Percentiles rank a stretch among this genome's conserved stretches.
These are phyloP conservation scores for Penicillium subrubescens DNA, from an alignment of 495 filamentous ascomycete species.

Conservation along the genomic window DNA sequence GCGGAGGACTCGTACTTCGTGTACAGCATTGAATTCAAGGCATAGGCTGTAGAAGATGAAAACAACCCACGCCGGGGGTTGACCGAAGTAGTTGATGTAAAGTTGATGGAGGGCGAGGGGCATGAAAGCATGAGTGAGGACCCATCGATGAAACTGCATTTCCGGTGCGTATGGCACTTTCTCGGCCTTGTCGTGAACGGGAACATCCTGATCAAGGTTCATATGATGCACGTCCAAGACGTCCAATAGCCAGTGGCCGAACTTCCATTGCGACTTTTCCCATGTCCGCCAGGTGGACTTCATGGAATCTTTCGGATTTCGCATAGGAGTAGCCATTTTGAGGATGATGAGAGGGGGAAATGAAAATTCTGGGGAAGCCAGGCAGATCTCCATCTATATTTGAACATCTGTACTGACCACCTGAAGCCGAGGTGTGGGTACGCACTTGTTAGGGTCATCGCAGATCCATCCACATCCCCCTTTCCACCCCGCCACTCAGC, in stretches of 20 bases:
- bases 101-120: background rate
- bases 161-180: conserved; percentile 29
- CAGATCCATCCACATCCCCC: background rate
- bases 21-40: conserved; percentile 27
- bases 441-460: background rate
- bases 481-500: background rate
- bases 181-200: conserved; percentile 28
- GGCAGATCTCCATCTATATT: background rate
- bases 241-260: conserved; percentile 30
- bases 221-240: conserved; percentile 27
- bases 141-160: conserved; percentile 31
- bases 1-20: conserved; percentile 31
- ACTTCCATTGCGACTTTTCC: conserved; percentile 26
- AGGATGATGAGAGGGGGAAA: background rate
- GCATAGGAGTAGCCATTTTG: background rate
- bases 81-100: background rate
- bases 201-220: conserved; percentile 17
- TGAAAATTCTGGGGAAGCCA: background rate
- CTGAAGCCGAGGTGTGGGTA: background rate
- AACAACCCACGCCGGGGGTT: conserved; percentile 26
- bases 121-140: conserved; percentile 9
- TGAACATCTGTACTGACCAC: background rate
- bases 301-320: conserved; percentile 31
- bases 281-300: conserved; percentile 30
- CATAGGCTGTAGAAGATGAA: conserved; percentile 18